Evolutionary conservation across 306 rosid species (phyloP), one percentile per base, ranked within the genome.

Genomic region (Leucaena leucocephala): DNA sequence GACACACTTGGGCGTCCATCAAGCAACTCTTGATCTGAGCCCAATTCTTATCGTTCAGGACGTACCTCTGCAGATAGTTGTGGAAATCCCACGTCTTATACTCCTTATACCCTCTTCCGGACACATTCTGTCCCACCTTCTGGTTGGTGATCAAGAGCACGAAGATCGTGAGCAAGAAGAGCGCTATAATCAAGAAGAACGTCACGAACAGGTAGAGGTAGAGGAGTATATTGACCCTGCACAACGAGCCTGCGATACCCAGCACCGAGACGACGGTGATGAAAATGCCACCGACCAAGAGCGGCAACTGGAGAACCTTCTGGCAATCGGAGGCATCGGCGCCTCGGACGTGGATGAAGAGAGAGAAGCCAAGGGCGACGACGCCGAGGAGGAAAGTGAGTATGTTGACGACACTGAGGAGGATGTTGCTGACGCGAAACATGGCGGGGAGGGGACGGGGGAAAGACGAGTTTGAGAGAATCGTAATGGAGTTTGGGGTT

Each of bases 11-110:
- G 2, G 85, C 76, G 11, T 80, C 86, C 7, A 82, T 8, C 72
- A 93, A 46, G 73, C 97, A 93, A 38, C 91, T 88, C 65, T 78
- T 80, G 65, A 91, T 79, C 7, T 71, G 82, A 3, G 44, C 49
- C 97, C 98, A 93, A 42, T 89, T 87, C 38, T 70, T 35, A 2
- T 78, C 80, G 21, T 91, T 87, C 5, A 83, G 74, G 8, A 93
- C 98, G 16, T 91, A 91, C 3, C 65, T 80, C 73, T 86, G 97
- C 59, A 91, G 46, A 91, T 91, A 93, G 14, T 80, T 75, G 0
- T 94, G 88, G 85, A 82, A 93, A 78, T 93, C 91, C 3, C 76
- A 80, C 1, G 83, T 80, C 5, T 63, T 79, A 22, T 85, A 79
- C 71, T 84, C 90, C 66, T 57, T 81, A 35, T 48, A 80, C 3